Percentiles rank a stretch among this genome's conserved stretches.
These are phyloP conservation scores for Sporopachydermia quercuum DNA, from an alignment of 805 yeast genomes.

Conservation along the genomic window DNA sequence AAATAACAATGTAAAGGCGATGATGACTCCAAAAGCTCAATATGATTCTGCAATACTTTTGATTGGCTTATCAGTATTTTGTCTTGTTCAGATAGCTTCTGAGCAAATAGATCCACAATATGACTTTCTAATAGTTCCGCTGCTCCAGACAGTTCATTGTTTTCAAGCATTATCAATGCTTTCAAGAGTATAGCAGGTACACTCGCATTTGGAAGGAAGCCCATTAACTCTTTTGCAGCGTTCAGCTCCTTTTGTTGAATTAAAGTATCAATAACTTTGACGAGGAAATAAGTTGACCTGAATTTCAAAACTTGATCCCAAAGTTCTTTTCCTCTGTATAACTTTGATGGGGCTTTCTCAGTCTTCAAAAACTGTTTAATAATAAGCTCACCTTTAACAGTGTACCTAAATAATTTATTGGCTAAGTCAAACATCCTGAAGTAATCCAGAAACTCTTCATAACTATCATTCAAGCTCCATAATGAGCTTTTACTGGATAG, in stretches of 20 bases:
- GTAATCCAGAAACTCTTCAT: conserved; percentile 1
- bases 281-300: neutral
- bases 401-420: neutral
- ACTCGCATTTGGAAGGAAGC: neutral
- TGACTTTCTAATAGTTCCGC: conserved; percentile 1
- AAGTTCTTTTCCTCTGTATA: neutral
- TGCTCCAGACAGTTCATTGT: neutral
- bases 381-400: neutral
- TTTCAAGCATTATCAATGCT: neutral
- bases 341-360: neutral
- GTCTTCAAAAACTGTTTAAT: neutral
- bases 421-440: neutral
- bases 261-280: neutral
- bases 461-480: neutral
- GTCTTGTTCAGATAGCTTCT: neutral
- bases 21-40: neutral
- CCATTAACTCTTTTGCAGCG: neutral
- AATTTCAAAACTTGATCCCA: neutral
- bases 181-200: neutral
- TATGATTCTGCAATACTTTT: neutral
- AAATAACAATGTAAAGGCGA: neutral
- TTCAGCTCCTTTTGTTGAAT: neutral
- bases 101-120: neutral
- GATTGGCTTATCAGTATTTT: neutral
- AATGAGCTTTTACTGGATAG: neutral